Base-by-base conservation (phyloP, 108 stramenopile genomes). In the Pelagomonas calceolata region DNA sequence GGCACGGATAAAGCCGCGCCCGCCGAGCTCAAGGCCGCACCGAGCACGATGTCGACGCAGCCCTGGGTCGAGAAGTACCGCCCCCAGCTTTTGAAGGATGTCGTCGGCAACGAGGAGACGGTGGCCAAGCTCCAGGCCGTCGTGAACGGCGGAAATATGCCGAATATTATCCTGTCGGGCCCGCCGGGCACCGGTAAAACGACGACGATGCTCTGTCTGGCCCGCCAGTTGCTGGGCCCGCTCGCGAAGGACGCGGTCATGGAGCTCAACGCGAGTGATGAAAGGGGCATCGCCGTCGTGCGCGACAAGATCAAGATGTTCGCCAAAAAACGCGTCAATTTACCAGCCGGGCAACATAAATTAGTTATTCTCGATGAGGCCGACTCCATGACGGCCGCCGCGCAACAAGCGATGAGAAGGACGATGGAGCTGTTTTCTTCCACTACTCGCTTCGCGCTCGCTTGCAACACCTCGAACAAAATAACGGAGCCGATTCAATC, bases 51-150 rank as follows among this genome's bases (percentile, higher is more conserved):
- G n/a, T n/a, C n/a, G n/a, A n/a, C n/a, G n/a, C n/a, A n/a, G n/a
- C 98, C 98, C 21, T 99, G 95, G 95, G 94, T 99, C 26, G 98
- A 99, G 76, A 94, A 94, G 74, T 99, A 97, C 77, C 88, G 98
- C 30, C 92, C 92, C 29, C 30, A 32, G 34, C 36, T 34, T 31
- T 71, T 37, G 21, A 4, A 7, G 31, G 91, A 96, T 71, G 91
- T 99, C 31, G 95, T 97, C 16, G 98, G 98, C 18, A 99, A 99
- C 82, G 92, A 91, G 79, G 95, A 97, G 66, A 96, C 95, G 10
- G 64, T 98, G 32, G 77, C 86, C 34, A 85, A 96, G 36, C 84
- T 99, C 4, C 83, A 80, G 39, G 93, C 94, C 51, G 95, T 99
- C 76, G 93, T 92, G 17, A 79, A 90, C 46, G 90, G 95, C 68